Conservation (phyloP, 2,329 filamentous ascomycete genomes). For the Neonectria faginata region DNA sequence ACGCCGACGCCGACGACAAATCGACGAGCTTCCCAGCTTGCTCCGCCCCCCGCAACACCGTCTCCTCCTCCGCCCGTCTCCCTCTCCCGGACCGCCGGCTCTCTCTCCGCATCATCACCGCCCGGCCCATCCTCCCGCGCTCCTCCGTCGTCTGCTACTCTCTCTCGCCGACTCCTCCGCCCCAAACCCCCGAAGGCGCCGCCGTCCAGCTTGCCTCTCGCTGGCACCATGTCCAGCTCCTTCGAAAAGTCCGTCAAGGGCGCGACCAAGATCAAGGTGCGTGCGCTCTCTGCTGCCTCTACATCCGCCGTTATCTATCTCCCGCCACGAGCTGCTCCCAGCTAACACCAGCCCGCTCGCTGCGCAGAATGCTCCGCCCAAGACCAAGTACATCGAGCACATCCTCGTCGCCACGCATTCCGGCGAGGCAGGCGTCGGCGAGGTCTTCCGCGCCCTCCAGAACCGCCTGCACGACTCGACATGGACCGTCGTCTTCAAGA, state of each 20-base stretch:
- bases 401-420: conserved; percentile 95
- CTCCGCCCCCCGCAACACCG: conserved; percentile 24
- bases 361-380: conserved; percentile 86
- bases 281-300: conserved; percentile 20
- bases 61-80: conserved; percentile 23
- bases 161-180: conserved; percentile 17
- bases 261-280: conserved; percentile 95
- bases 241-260: conserved; percentile 99
- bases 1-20: conserved; percentile 17
- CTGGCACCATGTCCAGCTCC: conserved; percentile 76
- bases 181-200: conserved; percentile 7
- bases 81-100: conserved; percentile 36
- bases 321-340: background rate
- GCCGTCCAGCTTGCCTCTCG: conserved; percentile 32
- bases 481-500: conserved; percentile 99
- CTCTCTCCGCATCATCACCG: conserved; percentile 29
- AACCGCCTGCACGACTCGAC: conserved; percentile 92
- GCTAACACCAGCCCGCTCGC: conserved; percentile 18
- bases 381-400: conserved; percentile 99
- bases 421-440: conserved; percentile 92
- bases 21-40: conserved; percentile 25
- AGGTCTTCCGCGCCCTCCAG: conserved; percentile 93
- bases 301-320: background rate
- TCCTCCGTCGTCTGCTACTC: conserved; percentile 21
- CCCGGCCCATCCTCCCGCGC: conserved; percentile 23